Conservation (phyloP, 176 grass and related monocot species). For the Carex cristatella region DNA sequence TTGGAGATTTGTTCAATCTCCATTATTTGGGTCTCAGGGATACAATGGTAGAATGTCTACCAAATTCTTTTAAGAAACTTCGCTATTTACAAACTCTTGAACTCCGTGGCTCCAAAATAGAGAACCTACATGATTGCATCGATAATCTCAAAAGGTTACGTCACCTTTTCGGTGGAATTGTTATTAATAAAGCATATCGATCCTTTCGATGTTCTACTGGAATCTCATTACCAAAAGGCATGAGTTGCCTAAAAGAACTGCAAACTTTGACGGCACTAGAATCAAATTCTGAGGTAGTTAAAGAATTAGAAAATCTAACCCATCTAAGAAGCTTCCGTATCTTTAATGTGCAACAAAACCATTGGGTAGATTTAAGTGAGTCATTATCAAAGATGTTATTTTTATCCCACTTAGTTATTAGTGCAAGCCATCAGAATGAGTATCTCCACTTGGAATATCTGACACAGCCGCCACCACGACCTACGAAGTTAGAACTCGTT, state of each 20-base stretch:
- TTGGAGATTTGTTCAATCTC: constrained; percentile 32
- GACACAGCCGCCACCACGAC: not conserved
- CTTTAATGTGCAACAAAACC: constrained; percentile 10
- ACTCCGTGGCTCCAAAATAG: constrained; percentile 10
- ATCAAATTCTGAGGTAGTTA: not conserved
- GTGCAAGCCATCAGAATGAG: constrained; percentile 10
- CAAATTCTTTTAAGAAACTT: constrained; percentile 18
- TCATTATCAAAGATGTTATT: constrained; percentile 22
- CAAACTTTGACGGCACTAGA: constrained; percentile 23
- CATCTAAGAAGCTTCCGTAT: constrained; percentile 35
- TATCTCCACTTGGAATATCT: constrained; percentile 11
- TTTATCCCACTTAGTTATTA: not conserved
- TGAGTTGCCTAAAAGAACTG: constrained; percentile 4
- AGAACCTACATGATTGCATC: constrained; percentile 14
- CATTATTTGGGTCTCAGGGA: constrained; percentile 13
- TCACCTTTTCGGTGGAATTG: constrained; percentile 17
- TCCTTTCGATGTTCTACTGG: not conserved
- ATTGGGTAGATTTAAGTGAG: not conserved
- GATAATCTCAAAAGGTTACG: constrained; percentile 17
- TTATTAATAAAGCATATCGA: not conserved
- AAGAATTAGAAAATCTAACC: constrained; percentile 6
- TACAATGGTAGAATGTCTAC: not conserved
- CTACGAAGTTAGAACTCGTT: constrained; percentile 1
- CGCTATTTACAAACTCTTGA: constrained; percentile 31
- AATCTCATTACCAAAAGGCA: constrained; percentile 1